Evolutionary conservation across 192 early-diverging fungal species (phyloP).

Genomic region (Coemansia sp.): DNA sequence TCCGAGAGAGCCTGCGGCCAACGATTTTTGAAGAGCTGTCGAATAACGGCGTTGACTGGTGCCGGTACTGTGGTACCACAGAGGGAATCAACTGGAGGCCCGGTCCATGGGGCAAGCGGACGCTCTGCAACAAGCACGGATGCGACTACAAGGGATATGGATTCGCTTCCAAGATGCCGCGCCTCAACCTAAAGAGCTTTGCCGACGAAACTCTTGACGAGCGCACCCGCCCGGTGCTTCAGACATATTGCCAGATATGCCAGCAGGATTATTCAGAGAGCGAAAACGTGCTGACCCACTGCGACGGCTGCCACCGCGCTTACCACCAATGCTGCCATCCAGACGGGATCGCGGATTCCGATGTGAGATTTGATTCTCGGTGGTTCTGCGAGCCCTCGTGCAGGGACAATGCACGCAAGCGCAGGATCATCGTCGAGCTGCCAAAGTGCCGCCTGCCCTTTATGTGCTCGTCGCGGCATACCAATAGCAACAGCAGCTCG

Average conservation of each 20-base stretch:
- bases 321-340: slow-evolving; percentile 75
- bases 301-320: slow-evolving; percentile 82
- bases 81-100: slow-evolving; percentile 88
- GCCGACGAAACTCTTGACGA: slow-evolving; percentile 72
- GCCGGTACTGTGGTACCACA: slow-evolving; percentile 90
- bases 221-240: slow-evolving; percentile 81
- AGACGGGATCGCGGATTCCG: slow-evolving; percentile 26
- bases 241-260: slow-evolving; percentile 81
- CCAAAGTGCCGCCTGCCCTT: slow-evolving; percentile 52
- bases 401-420: slow-evolving; percentile 42
- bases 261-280: slow-evolving; percentile 64
- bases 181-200: slow-evolving; percentile 80
- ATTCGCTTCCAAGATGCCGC: slow-evolving; percentile 83
- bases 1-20: slow-evolving; percentile 51
- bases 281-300: slow-evolving; percentile 69
- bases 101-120: slow-evolving; percentile 93
- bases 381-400: slow-evolving; percentile 53
- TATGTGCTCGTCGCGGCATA: slow-evolving; percentile 54
- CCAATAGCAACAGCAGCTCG: slow-evolving; percentile 9
- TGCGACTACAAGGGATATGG: slow-evolving; percentile 96
- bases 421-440: slow-evolving; percentile 51
- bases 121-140: slow-evolving; percentile 94
- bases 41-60: slow-evolving; percentile 69
- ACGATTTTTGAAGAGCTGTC: slow-evolving; percentile 53
- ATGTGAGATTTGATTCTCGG: slow-evolving; percentile 8